These are phyloP conservation scores for Xylariales sp. DNA, from an alignment of 2,329 filamentous ascomycete species.

Conservation along the genomic window DNA sequence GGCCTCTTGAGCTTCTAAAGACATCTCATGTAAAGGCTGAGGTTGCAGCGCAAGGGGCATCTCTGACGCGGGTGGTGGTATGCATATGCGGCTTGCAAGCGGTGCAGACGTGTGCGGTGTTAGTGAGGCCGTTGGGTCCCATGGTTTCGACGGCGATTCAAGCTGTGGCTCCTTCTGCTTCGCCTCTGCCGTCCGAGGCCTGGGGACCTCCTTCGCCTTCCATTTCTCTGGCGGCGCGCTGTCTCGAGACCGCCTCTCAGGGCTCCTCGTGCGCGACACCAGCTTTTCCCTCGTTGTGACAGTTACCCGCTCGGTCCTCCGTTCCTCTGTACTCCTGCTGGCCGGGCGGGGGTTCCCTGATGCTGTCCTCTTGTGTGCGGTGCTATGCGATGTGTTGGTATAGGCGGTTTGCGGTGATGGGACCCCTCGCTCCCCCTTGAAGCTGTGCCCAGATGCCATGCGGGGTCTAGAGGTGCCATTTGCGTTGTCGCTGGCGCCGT, in stretches of 20 bases:
- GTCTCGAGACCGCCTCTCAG: slow-evolving; percentile 38
- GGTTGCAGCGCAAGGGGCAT: slow-evolving; percentile 68
- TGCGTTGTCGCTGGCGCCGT: slow-evolving; percentile 30
- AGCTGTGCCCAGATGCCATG: slow-evolving; percentile 17
- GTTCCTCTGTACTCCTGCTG: slow-evolving; percentile 46
- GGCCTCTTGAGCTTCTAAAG: slow-evolving; percentile 77
- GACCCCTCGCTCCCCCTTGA: slow-evolving; percentile 7
- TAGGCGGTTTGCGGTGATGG: slow-evolving; percentile 28
- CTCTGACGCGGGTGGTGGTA: slow-evolving; percentile 70
- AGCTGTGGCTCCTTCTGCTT: slow-evolving; percentile 39
- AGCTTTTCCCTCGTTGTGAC: slow-evolving; percentile 61
- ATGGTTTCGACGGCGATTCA: slow-evolving; percentile 51
- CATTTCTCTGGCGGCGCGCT: slow-evolving; percentile 26
- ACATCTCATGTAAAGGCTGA: slow-evolving; percentile 62
- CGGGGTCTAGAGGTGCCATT: slow-evolving; percentile 23
- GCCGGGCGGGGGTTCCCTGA: slow-evolving; percentile 52
- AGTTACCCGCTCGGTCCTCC: slow-evolving; percentile 52
- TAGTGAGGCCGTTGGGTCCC: slow-evolving; percentile 77
- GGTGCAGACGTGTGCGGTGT: slow-evolving; percentile 58
- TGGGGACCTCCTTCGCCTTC: slow-evolving; percentile 34
- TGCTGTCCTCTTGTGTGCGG: slow-evolving; percentile 51
- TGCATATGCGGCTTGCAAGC: slow-evolving; percentile 43
- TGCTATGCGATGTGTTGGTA: slow-evolving; percentile 20
- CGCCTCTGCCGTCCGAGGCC: slow-evolving; percentile 39
- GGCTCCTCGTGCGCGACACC: slow-evolving; percentile 54